Evolutionary conservation across 208 protist species (phyloP), one percentile per base, ranked within the genome.

Genomic region (Naegleria lovaniensis): DNA sequence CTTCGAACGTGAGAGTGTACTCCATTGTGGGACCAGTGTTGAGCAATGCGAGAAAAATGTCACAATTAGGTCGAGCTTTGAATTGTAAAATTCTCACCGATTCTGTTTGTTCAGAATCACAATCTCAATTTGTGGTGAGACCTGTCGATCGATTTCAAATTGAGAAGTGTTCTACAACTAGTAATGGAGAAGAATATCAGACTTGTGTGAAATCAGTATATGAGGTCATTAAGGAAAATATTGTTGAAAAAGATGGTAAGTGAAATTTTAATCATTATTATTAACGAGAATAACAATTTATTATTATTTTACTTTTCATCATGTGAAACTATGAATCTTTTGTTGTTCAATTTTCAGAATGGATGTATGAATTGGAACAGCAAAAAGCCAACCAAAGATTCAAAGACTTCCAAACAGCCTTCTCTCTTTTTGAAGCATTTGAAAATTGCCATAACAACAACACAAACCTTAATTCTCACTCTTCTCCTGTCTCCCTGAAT

Each of bases 161-260:
- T n/a, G n/a, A n/a, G n/a, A n/a, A n/a, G n/a, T n/a, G n/a, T n/a
- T n/a, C n/a, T n/a, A n/a, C n/a, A n/a, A n/a, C n/a, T n/a, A n/a
- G n/a, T n/a, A n/a, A n/a, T n/a, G 43, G 43, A 48, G 43, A 48
- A 48, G 43, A 48, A 48, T 48, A 48, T 48, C 43, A 48, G 43
- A 48, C 1, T 9, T 48, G 43, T 48, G 43, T 48, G 43, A 48
- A 48, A 48, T 48, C 43, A 7, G 67, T 79, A 0, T 79, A 15
- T 79, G 67, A 79, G n/a, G 16, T 79, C 16, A 79, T 79, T 79
- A 79, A 79, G 67, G 67, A 79, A n/a, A 79, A 79, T 79, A 36
- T 25, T 36, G 5, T 36, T 36, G 29, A 79, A 79, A 36, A 36
- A 36, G 67, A 79, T 79, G 67, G 55, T 67, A 67, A 67, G 55